These are phyloP conservation scores for Dendrocalamus latiflorus DNA, from an alignment of 202 grass and related monocot species.

Conservation along the genomic window DNA sequence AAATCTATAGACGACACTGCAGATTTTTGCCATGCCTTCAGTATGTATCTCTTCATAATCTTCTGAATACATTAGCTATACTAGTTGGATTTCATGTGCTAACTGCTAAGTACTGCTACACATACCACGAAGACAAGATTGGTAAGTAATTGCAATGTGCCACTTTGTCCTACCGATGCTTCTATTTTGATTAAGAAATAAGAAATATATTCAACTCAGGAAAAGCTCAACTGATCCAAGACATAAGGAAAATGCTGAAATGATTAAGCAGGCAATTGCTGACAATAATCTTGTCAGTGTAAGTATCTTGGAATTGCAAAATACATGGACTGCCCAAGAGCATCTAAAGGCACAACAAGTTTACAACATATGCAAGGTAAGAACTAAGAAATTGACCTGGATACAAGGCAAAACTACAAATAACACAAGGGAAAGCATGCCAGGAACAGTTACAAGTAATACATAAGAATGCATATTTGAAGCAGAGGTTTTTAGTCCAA, in stretches of 20 bases:
- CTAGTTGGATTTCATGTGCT: neutral
- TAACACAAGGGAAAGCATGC: neutral
- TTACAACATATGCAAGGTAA: neutral
- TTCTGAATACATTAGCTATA: neutral
- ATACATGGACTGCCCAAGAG: neutral
- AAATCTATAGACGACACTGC: neutral
- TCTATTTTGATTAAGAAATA: neutral
- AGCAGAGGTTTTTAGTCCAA: neutral
- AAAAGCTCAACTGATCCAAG: constrained; percentile 13
- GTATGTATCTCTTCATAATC: neutral
- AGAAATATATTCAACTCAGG: neutral
- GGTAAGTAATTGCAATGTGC: neutral
- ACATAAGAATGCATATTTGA: neutral
- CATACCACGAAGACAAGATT: neutral
- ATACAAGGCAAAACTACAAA: neutral
- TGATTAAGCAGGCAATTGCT: neutral
- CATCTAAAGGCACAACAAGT: neutral
- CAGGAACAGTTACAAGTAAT: neutral
- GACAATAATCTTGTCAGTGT: neutral
- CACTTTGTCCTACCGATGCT: neutral
- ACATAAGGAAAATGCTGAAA: neutral
- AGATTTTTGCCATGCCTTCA: neutral
- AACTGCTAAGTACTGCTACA: neutral
- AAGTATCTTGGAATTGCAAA: neutral
- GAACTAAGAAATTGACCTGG: neutral